Base-by-base conservation (phyloP, 2,329 filamentous ascomycete genomes). In the Verticillium longisporum region DNA sequence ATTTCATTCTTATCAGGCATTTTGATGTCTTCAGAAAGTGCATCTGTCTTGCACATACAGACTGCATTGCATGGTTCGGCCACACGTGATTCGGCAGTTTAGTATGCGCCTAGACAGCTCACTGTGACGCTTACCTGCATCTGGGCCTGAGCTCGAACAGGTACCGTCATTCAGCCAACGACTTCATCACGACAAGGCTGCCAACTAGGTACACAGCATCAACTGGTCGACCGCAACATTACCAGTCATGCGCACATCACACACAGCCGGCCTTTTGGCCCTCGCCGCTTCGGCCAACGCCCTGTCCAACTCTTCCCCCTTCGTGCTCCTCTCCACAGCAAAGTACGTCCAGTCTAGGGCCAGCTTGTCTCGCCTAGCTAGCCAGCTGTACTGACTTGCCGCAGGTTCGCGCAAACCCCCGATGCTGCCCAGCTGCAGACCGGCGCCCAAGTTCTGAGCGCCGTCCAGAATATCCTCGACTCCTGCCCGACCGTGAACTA, bases 261-360 rank as follows among this genome's bases (percentile, higher is more conserved):
- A 77, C 71, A 70, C 81, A 70, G 74, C 79, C 63, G 74, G 80
- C 67, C 71, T 83, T 58, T 75, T 85, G 70, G 81, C 81, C 66
- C 75, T 85, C 68, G 80, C 84, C 66, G 81, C 83, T 63, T 80
- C 81, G 31, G 86, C 82, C 55, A 78, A 86, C 64, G 93, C 91
- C 32, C 95, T 97, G 74, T 87, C 85, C 65, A 89, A 97, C 75
- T 92, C 93, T 2, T 93, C 91, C 60, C 94, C 95, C 18, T 95
- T 97, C 75, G 84, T 97, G 72, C 78, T 97, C 66, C 88, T 96
- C 74, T 97, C 94, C 36, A 94, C 89, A 55, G 84, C 89, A 64
- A 80, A 88, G 93, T 97, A 88, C 70, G 88, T 71, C 60, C 9
- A 13, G n/a, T n/a, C 18, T 63, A 60, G 64, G 61, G 61, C 62